phyloP scores from a whole-genome alignment of 2,329 filamentous ascomycete species.

The Sclerotinia borealis region DNA sequence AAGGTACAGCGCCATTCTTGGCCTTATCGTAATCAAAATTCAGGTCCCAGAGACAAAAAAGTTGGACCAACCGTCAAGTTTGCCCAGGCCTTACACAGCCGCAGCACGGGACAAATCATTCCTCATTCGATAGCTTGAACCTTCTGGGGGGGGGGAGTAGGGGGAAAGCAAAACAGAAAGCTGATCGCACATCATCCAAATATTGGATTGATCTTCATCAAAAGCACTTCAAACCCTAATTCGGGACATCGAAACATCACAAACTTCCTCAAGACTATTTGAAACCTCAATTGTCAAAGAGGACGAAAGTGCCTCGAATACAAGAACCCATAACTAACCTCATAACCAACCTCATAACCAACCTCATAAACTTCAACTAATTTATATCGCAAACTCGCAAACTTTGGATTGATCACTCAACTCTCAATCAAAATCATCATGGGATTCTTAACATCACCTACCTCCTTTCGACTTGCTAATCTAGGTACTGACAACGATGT shows the following conservation, averaged over 20 bases:
- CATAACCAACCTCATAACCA: neutral
- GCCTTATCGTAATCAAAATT: neutral
- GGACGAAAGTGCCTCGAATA: constrained; percentile 6
- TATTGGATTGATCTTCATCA: neutral
- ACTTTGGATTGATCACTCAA: neutral
- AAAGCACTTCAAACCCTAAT: neutral
- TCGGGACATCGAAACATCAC: neutral
- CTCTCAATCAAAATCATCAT: constrained; percentile 24
- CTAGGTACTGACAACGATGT: constrained; percentile 30
- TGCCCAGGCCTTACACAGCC: neutral
- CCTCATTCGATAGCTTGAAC: neutral
- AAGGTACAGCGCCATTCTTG: neutral
- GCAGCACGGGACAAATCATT: no score
- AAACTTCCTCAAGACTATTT: neutral
- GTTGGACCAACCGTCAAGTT: neutral
- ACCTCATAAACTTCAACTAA: neutral
- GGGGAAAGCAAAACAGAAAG: neutral
- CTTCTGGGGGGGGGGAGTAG: neutral
- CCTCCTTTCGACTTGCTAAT: constrained; percentile 39
- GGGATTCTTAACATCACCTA: constrained; percentile 42
- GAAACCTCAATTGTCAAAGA: neutral
- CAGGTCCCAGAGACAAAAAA: neutral
- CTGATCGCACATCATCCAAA: neutral
- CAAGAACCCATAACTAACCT: neutral
- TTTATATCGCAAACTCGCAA: neutral